Evolutionary conservation across 2,329 filamentous ascomycete genomes (phyloP), one percentile per base, ranked within the genome.

Genomic region (Tothia fuscella): DNA sequence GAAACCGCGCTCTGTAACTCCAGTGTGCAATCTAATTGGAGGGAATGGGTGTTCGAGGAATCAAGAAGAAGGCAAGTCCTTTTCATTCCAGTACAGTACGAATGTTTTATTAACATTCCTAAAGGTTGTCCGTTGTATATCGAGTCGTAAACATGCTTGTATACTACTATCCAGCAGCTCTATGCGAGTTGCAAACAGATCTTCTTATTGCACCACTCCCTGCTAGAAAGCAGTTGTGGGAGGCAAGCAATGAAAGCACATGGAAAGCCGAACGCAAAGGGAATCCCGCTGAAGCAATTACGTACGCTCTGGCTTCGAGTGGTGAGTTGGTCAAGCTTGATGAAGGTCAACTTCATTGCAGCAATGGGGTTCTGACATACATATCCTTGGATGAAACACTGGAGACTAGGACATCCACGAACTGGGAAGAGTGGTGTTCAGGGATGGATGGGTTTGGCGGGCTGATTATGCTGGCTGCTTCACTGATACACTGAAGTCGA

Each of bases 401-500:
- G 29, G 25, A 40, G 43, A 52, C 12, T 9, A 38, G 47, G 31
- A 51, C 43, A 17, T 48, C 19, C 37, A 55, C 46, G 19, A 55
- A 51, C 46, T 68, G 64, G 64, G 57, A 63, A 43, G 62, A 67
- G 44, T 68, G 64, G 65, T 67, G 62, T 42, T 53, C 58, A 4
- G 63, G 62, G 3, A 66, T 66, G 59, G 65, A 68, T 58, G 57
- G 57, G 22, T 51, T 69, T 47, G 65, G 65, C 12, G 58, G 56
- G 3, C 52, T 69, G 46, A 54, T 68, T 14, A 62, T 68, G 61
- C 59, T 68, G 51, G 60, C 62, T 53, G 64, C 65, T 51, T 62
- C 60, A 42, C 39, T 54, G 33, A 40, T 51, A 16, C n/a, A n/a
- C n/a, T n/a, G n/a, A n/a, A n/a, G n/a, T n/a, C n/a, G n/a, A n/a